phyloP scores from a whole-genome alignment of 1,284 basidiomycete genomes.

The Pyrrhoderma noxium region DNA sequence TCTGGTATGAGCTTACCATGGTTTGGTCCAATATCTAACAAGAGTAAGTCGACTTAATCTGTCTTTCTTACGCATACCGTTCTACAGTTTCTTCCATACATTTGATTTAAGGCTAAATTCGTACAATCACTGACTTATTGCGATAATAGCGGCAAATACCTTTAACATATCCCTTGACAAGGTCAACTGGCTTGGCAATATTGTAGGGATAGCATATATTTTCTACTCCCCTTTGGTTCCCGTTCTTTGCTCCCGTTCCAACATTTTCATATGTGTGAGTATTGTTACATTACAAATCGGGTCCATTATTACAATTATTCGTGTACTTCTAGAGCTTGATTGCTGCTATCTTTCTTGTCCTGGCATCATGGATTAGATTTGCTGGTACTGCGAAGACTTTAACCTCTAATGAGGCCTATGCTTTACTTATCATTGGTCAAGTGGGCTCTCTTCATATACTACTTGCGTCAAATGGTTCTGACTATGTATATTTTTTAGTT shows the following conservation, averaged over 20 bases:
- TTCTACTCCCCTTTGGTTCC: slow-evolving; percentile 54
- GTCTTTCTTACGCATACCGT: background rate
- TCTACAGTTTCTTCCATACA: no score
- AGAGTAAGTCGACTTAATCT: slow-evolving; percentile 36
- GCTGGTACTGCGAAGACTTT: slow-evolving; percentile 54
- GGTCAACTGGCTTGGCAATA: slow-evolving; percentile 73
- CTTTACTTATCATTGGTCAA: slow-evolving; percentile 63
- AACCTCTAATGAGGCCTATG: slow-evolving; percentile 42
- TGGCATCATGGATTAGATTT: slow-evolving; percentile 70
- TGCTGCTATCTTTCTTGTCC: slow-evolving; percentile 43
- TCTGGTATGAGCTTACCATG: slow-evolving; percentile 59
- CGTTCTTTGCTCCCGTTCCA: slow-evolving; percentile 46
- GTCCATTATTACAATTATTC: slow-evolving; percentile 3
- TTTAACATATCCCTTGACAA: slow-evolving; percentile 57
- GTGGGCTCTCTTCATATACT: slow-evolving; percentile 37
- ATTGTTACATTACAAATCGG: background rate
- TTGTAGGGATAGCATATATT: slow-evolving; percentile 52
- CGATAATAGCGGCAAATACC: slow-evolving; percentile 44
- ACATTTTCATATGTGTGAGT: slow-evolving; percentile 52
- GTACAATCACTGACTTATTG: no score
- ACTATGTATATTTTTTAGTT: slow-evolving; percentile 30
- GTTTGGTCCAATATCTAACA: slow-evolving; percentile 72
- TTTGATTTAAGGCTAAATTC: no score
- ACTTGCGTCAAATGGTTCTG: background rate
- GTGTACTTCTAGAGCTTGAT: slow-evolving; percentile 40